Evolutionary conservation across 139 green algal genomes (phyloP).

Genomic region (Chlorella ohadii): DNA sequence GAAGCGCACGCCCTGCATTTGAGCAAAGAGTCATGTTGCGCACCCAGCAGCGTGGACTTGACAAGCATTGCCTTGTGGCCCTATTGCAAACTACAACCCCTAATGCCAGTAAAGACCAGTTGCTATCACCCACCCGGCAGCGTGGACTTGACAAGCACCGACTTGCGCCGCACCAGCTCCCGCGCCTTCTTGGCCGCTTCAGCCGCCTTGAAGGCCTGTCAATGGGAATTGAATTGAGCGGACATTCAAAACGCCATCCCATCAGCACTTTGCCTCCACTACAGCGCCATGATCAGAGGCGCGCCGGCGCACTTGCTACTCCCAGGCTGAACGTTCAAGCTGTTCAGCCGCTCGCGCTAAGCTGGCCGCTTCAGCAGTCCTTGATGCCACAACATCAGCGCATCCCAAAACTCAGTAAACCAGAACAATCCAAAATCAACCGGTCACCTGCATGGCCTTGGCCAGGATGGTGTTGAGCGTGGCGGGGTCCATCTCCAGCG

Average conservation of each 20-base stretch:
- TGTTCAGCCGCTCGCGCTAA: no score
- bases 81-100: no score
- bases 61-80: conserved; percentile 92
- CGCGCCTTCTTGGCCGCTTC: conserved; percentile 95
- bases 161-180: conserved; percentile 96
- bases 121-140: conserved; percentile 62
- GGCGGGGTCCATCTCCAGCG: conserved; percentile 65
- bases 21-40: no score
- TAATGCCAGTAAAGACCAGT: no score
- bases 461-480: conserved; percentile 59
- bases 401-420: no score
- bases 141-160: conserved; percentile 82
- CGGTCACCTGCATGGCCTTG: conserved; percentile 72
- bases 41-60: conserved; percentile 78
- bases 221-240: no score
- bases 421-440: background rate
- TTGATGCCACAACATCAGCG: background rate
- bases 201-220: conserved; percentile 71
- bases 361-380: background rate
- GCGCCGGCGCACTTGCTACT: no score
- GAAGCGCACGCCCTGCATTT: no score
- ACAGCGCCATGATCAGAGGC: no score
- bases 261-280: no score
- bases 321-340: no score
- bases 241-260: no score